phyloP scores from a whole-genome alignment of 495 filamentous ascomycete species.

The Antarctomyces pellizariae region DNA sequence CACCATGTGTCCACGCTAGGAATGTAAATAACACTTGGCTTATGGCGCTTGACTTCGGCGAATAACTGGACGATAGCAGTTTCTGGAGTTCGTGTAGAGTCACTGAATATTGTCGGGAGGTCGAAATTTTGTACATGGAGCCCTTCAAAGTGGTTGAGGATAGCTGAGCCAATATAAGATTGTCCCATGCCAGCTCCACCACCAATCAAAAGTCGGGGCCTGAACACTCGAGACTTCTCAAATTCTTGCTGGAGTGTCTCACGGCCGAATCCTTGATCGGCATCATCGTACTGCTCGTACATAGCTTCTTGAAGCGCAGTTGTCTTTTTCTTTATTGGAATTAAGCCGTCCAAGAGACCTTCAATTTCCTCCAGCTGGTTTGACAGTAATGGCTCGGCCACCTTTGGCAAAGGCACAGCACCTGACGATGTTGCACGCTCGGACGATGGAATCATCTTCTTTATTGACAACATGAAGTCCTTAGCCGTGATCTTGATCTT shows the following conservation, averaged over 20 bases:
- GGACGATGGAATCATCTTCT: constrained; percentile 87
- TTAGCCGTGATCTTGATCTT: constrained; percentile 67
- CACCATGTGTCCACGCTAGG: constrained; percentile 80
- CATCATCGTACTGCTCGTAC: constrained; percentile 65
- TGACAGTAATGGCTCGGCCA: constrained; percentile 61
- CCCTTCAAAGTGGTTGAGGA: constrained; percentile 76
- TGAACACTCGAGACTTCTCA: constrained; percentile 67
- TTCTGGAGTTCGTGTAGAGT: constrained; percentile 53
- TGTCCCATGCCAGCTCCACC: constrained; percentile 81
- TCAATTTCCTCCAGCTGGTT: constrained; percentile 43
- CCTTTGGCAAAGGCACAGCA: constrained; percentile 50
- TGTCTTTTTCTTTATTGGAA: constrained; percentile 61
- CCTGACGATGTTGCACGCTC: constrained; percentile 66
- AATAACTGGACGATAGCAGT: constrained; percentile 76
- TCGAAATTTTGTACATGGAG: constrained; percentile 93
- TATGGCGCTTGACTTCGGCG: constrained; percentile 74
- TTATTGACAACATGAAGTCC: constrained; percentile 90
- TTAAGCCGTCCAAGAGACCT: constrained; percentile 40
- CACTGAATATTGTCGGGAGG: constrained; percentile 45
- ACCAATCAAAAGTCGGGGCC: constrained; percentile 61
- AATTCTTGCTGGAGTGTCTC: constrained; percentile 82
- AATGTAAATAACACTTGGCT: constrained; percentile 88
- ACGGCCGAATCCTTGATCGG: constrained; percentile 51
- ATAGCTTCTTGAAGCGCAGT: constrained; percentile 87
- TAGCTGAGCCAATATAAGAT: constrained; percentile 65